These are phyloP conservation scores for Aspergillus piperis DNA, from an alignment of 2,329 filamentous ascomycete species.

Conservation along the genomic window DNA sequence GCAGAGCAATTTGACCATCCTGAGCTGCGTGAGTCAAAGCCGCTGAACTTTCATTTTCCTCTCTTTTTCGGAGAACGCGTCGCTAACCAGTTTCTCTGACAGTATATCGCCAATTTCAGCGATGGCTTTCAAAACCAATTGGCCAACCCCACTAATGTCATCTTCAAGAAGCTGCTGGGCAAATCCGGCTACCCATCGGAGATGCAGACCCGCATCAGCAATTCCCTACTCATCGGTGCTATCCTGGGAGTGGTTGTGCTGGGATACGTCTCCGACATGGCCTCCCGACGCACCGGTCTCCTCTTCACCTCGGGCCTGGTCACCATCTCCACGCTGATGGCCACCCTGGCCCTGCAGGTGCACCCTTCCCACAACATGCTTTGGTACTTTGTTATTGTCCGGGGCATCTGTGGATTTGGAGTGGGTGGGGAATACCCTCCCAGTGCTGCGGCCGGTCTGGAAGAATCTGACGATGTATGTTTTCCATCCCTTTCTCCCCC, in stretches of 20 bases:
- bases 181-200: constrained; percentile 24
- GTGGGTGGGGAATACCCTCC: constrained; percentile 43
- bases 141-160: constrained; percentile 37
- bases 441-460: constrained; percentile 40
- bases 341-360: constrained; percentile 41
- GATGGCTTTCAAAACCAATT: constrained; percentile 34
- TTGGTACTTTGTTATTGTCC: constrained; percentile 41
- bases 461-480: constrained; percentile 36
- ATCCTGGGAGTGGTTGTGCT: constrained; percentile 32
- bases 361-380: constrained; percentile 36
- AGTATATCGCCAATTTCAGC: constrained; percentile 38
- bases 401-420: constrained; percentile 41
- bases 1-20: constrained; percentile 32
- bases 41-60: background rate
- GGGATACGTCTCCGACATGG: constrained; percentile 33
- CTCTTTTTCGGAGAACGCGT: background rate
- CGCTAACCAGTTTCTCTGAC: background rate
- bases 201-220: constrained; percentile 36
- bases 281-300: constrained; percentile 29
- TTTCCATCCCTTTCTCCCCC: too few species aligned
- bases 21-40: constrained; percentile 29
- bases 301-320: constrained; percentile 34
- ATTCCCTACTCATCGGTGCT: constrained; percentile 32
- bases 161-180: constrained; percentile 33
- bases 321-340: constrained; percentile 35